These are phyloP conservation scores for Plectosphaerella cucumerina DNA, from an alignment of 2,329 filamentous ascomycete genomes.

Conservation along the genomic window DNA sequence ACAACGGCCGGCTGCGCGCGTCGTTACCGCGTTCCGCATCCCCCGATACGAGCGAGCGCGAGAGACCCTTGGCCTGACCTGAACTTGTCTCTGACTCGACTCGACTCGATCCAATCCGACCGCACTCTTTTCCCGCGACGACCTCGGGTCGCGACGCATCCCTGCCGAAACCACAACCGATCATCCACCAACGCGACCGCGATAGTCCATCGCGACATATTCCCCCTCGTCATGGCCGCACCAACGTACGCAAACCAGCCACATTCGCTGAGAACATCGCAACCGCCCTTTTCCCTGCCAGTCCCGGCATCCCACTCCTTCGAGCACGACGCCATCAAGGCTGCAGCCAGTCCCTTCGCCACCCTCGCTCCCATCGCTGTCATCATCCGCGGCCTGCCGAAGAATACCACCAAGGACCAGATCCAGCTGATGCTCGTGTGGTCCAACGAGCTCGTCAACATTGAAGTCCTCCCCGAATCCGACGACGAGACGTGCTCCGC, in stretches of 20 bases:
- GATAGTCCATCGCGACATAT: constrained; percentile 9
- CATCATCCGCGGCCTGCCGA: constrained; percentile 50
- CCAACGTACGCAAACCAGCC: constrained; percentile 36
- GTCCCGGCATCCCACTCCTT: constrained; percentile 27
- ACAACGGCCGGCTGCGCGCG: too few relatives aligned
- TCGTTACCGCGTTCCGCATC: too few relatives aligned
- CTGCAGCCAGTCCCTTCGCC: constrained; percentile 34
- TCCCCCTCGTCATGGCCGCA: constrained; percentile 36
- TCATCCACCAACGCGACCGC: constrained; percentile 20
- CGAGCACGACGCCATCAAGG: constrained; percentile 37
- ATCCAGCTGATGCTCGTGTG: constrained; percentile 55
- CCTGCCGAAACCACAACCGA: constrained; percentile 14
- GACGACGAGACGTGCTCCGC: constrained; percentile 50
- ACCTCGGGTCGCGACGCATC: constrained; percentile 21
- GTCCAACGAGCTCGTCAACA: constrained; percentile 49
- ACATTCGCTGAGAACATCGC: constrained; percentile 31
- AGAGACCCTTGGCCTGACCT: too few relatives aligned
- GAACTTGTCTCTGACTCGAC: too few relatives aligned
- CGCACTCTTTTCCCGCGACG: constrained; percentile 8
- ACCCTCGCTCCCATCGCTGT: constrained; percentile 33
- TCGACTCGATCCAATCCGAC: constrained; percentile 5
- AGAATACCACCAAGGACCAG: constrained; percentile 48
- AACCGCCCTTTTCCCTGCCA: constrained; percentile 27
- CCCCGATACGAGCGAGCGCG: too few relatives aligned
- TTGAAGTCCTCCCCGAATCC: constrained; percentile 46